A percentile compares a stretch with the other conserved stretches of the same genome.
Evolutionary conservation across 1,284 basidiomycete genomes (phyloP).

Genomic region (Binderoboletus segoi): DNA sequence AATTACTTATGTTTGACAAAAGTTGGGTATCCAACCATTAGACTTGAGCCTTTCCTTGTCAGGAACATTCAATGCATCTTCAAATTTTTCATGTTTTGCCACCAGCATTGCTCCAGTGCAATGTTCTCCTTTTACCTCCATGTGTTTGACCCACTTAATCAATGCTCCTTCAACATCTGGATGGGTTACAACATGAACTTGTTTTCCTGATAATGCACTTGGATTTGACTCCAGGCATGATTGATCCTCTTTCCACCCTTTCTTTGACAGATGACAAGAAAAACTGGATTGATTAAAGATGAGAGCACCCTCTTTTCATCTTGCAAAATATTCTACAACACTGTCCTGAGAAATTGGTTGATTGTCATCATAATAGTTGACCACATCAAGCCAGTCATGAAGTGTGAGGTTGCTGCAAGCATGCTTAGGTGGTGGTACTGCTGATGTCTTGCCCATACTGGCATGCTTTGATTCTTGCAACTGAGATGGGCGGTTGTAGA

Average conservation of each 20-base stretch:
- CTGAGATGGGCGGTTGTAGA: too few species aligned
- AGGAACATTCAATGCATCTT: background rate
- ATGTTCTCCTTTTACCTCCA: constrained; percentile 9
- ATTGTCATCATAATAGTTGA: background rate
- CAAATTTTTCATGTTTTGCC: background rate
- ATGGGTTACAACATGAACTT: background rate
- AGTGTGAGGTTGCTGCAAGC: background rate
- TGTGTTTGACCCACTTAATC: constrained; percentile 4
- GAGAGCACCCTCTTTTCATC: background rate
- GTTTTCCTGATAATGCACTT: constrained; percentile 3
- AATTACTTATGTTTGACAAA: background rate
- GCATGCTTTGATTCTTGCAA: background rate
- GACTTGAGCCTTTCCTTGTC: background rate
- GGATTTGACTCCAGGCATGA: background rate
- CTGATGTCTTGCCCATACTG: background rate
- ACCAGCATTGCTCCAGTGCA: background rate
- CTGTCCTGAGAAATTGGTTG: background rate
- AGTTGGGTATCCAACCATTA: background rate
- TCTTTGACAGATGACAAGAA: background rate
- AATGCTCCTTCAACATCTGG: constrained; percentile 10
- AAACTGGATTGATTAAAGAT: background rate
- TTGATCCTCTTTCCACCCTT: background rate
- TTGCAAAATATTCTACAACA: background rate
- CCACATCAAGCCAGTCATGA: background rate
- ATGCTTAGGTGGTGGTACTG: too few species aligned